Evolutionary conservation across 352 stramenopile species (phyloP).

Genomic region (Phytophthora citricola): DNA sequence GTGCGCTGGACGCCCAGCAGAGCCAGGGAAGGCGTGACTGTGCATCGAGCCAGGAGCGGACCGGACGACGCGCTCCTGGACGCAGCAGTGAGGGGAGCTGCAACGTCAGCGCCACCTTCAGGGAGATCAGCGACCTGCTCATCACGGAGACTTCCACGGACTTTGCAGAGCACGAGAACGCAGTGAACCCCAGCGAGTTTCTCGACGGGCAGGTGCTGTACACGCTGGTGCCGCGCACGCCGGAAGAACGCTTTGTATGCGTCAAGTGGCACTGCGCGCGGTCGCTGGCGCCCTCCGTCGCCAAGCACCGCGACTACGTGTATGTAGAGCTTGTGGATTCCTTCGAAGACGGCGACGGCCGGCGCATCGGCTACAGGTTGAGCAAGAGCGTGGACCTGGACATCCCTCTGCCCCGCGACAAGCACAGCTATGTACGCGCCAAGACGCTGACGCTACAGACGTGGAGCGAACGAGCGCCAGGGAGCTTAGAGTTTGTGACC

Average conservation of each 20-base stretch:
- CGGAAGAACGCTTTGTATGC: constrained; percentile 74
- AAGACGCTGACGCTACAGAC: constrained; percentile 83
- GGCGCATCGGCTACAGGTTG: constrained; percentile 72
- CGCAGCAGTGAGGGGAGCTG: constrained; percentile 74
- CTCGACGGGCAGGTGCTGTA: constrained; percentile 81
- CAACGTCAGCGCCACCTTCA: constrained; percentile 75
- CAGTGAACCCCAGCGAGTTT: constrained; percentile 78
- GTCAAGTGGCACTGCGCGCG: constrained; percentile 86
- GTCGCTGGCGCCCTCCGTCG: constrained; percentile 72
- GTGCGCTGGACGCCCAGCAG: constrained; percentile 77
- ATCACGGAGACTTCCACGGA: constrained; percentile 75
- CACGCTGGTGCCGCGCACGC: constrained; percentile 70
- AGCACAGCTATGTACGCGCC: constrained; percentile 68
- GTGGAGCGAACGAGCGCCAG: constrained; percentile 61
- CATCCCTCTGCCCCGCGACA: constrained; percentile 48
- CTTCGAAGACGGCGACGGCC: constrained; percentile 68
- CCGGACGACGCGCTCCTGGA: constrained; percentile 73
- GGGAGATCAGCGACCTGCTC: constrained; percentile 81
- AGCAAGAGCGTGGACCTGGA: constrained; percentile 81
- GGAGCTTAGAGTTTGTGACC: constrained; percentile 74
- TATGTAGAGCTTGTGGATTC: constrained; percentile 87
- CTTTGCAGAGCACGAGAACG: constrained; percentile 69
- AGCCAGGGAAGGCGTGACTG: constrained; percentile 69
- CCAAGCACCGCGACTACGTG: constrained; percentile 83
- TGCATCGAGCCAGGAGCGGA: constrained; percentile 62